Evolutionary conservation across 352 stramenopile genomes (phyloP).

Genomic region (Phytophthora aleatoria): DNA sequence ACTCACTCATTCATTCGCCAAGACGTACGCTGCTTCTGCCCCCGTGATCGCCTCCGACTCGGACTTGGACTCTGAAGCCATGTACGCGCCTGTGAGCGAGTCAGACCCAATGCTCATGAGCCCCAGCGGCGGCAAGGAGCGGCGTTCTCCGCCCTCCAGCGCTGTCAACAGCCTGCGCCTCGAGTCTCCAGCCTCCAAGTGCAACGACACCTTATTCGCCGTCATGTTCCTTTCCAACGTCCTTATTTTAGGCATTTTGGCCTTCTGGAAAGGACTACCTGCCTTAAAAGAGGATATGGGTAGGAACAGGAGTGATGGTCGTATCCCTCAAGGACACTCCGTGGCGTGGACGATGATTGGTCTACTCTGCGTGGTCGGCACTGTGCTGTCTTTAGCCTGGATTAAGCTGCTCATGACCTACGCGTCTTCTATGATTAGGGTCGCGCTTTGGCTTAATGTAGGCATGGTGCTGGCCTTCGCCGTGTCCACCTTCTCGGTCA

Average conservation of each 20-base stretch:
- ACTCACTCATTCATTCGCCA: constrained; percentile 12
- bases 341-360: constrained; percentile 61
- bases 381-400: constrained; percentile 69
- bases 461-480: constrained; percentile 69
- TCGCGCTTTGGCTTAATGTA: constrained; percentile 87
- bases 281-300: constrained; percentile 49
- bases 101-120: constrained; percentile 79
- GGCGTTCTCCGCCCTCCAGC: constrained; percentile 6
- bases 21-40: constrained; percentile 26
- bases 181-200: constrained; percentile 56
- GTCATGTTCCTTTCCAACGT: constrained; percentile 73
- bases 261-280: constrained; percentile 72
- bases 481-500: constrained; percentile 64
- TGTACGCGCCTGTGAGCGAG: constrained; percentile 78
- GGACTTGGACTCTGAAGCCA: constrained; percentile 41
- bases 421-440: constrained; percentile 74
- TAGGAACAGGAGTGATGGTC: constrained; percentile 32
- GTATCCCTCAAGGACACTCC: constrained; percentile 37
- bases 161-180: constrained; percentile 71
- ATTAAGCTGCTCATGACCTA: constrained; percentile 82
- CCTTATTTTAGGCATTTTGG: constrained; percentile 60
- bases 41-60: constrained; percentile 23
- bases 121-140: constrained; percentile 43
- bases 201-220: constrained; percentile 80
- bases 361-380: constrained; percentile 53